Evolutionary conservation across 371 early-diverging fungal genomes (phyloP), one percentile per base, ranked within the genome.

Genomic region (Apophysomyces elegans): DNA sequence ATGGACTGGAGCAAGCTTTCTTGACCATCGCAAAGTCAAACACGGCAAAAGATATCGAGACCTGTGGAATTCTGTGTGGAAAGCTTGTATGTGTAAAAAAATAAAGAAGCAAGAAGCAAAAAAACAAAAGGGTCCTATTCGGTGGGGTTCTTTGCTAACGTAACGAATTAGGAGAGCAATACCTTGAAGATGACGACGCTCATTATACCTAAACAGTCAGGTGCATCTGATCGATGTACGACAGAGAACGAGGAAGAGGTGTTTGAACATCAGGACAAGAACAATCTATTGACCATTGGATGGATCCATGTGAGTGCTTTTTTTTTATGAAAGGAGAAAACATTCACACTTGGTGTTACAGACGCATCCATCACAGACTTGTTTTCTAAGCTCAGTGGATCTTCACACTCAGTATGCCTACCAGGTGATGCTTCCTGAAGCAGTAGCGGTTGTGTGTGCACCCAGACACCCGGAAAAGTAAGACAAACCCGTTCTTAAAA

Each of bases 331-430:
- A 21, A 39, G 50, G 50, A 18, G 41, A n/a, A 41, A 16, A 11
- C 13, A 18, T 45, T 47, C 26, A 35, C 12, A 14, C 12, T 56
- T 18, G 47, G 26, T 59, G 3, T 63, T 65, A 36, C 81, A 91
- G 86, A 96, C 96, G 4, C 96, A 96, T 77, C 97, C 96, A 12
- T 90, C 93, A 5, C 96, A 96, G 76, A 90, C 94, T 0, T 96
- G 97, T 69, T 96, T 96, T 70, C 84, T 96, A 86, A 91, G 91
- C 69, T 94, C 95, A 0, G 86, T 96, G 12, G 97, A 96, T 70
- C 73, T 96, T 57, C 97, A 96, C 75, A 96, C 96, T 1, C 97
- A 96, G 63, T 94, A 89, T 64, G 90, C 95, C 1, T 96, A 94
- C 75, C 97, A 96, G 76, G 74, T 94, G 39, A 93, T 95, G 91